Evolutionary conservation across 495 filamentous ascomycete genomes (phyloP).

Genomic region (Penicillium parvum): DNA sequence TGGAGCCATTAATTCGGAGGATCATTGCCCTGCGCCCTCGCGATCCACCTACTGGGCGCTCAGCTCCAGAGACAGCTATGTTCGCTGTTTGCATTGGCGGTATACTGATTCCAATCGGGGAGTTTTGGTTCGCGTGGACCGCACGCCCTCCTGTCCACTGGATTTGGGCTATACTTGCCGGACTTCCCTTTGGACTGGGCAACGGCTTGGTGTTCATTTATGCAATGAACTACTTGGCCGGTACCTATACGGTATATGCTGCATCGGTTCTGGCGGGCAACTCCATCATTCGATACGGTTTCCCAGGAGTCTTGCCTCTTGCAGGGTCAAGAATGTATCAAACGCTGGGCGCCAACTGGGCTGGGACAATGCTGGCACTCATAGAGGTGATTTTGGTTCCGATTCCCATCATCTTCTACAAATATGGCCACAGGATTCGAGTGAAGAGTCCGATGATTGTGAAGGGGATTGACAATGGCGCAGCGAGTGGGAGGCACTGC

Average conservation of each 20-base stretch:
- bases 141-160: conserved; percentile 63
- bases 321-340: conserved; percentile 65
- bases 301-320: conserved; percentile 64
- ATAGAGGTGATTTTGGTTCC: conserved; percentile 63
- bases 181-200: conserved; percentile 68
- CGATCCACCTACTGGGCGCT: conserved; percentile 58
- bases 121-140: conserved; percentile 75
- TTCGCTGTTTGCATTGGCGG: conserved; percentile 61
- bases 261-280: conserved; percentile 70
- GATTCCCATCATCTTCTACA: conserved; percentile 72
- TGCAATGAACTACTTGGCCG: conserved; percentile 63
- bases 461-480: conserved; percentile 38
- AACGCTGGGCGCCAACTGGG: conserved; percentile 64
- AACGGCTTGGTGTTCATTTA: conserved; percentile 72
- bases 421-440: conserved; percentile 62
- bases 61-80: conserved; percentile 64
- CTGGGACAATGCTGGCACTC: conserved; percentile 64
- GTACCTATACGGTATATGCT: conserved; percentile 66
- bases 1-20: conserved; percentile 60
- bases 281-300: conserved; percentile 51
- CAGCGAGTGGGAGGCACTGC: too few species aligned
- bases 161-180: conserved; percentile 64
- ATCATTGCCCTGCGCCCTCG: conserved; percentile 61
- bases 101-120: conserved; percentile 59
- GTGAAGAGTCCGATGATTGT: conserved; percentile 56